Evolutionary conservation across 1,139 yeast genomes (phyloP).

Genomic region (Kodamaea sp.): DNA sequence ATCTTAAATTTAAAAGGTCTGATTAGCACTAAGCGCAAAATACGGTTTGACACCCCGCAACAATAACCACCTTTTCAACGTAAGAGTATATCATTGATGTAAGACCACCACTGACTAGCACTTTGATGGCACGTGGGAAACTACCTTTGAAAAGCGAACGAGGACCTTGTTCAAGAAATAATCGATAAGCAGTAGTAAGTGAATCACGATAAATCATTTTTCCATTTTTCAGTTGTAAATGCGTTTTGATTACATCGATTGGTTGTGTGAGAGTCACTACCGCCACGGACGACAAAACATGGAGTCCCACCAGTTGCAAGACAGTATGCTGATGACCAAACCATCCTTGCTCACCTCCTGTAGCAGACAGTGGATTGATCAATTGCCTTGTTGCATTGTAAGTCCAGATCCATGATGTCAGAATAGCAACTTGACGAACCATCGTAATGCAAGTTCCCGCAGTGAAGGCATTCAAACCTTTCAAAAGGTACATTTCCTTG

Average conservation of each 20-base stretch:
- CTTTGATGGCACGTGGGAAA: slow-evolving; percentile 74
- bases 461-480: slow-evolving; percentile 74
- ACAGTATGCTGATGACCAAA: slow-evolving; percentile 45
- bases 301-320: slow-evolving; percentile 47
- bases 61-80: slow-evolving; percentile 49
- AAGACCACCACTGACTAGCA: slow-evolving; percentile 75
- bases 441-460: slow-evolving; percentile 83
- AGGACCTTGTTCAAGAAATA: slow-evolving; percentile 67
- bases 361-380: slow-evolving; percentile 44
- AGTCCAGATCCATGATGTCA: slow-evolving; percentile 80
- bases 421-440: slow-evolving; percentile 71
- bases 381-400: slow-evolving; percentile 75
- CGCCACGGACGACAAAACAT: slow-evolving; percentile 54
- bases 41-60: slow-evolving; percentile 49
- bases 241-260: slow-evolving; percentile 80
- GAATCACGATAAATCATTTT: slow-evolving; percentile 62
- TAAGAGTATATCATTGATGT: slow-evolving; percentile 67
- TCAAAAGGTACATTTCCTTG: slow-evolving; percentile 64
- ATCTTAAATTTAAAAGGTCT: neutral
- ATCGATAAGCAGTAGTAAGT: slow-evolving; percentile 66
- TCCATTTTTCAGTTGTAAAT: slow-evolving; percentile 79
- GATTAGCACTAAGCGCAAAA: slow-evolving; percentile 25
- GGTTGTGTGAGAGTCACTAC: slow-evolving; percentile 87
- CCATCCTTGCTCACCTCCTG: slow-evolving; percentile 42
- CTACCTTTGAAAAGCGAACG: slow-evolving; percentile 72